Percentiles rank a stretch among this genome's conserved stretches.
Conservation (phyloP, 208 protist species). For the Trypanosoma boissoni region DNA sequence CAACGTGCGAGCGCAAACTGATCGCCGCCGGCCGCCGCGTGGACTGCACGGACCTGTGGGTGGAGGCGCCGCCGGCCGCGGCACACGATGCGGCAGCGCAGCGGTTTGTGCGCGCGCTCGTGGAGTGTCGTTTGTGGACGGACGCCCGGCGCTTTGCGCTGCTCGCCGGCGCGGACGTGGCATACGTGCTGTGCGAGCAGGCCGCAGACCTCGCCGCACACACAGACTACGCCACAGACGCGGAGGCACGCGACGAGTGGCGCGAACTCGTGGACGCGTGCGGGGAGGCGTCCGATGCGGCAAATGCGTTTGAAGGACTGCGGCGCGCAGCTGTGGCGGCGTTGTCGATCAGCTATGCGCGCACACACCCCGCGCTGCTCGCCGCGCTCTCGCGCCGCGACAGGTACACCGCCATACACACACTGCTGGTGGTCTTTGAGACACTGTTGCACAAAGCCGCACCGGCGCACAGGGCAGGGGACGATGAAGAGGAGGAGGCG, state of each 20-base stretch:
- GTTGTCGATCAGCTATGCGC: conserved; percentile 38
- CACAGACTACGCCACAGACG: conserved; percentile 24
- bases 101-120: conserved; percentile 56
- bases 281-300: conserved; percentile 48
- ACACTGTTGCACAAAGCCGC: conserved; percentile 26
- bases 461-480: not conserved
- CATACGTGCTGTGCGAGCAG: conserved; percentile 52
- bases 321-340: conserved; percentile 50
- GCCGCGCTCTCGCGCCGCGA: conserved; percentile 42
- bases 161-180: conserved; percentile 28
- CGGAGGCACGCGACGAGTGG: conserved; percentile 44
- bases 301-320: conserved; percentile 56
- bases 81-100: conserved; percentile 40
- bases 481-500: conserved; percentile 4
- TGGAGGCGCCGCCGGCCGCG: conserved; percentile 39
- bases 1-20: conserved; percentile 75
- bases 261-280: conserved; percentile 49
- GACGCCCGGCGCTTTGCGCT: conserved; percentile 64
- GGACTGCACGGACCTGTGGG: conserved; percentile 78
- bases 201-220: conserved; percentile 40
- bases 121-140: conserved; percentile 65
- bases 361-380: conserved; percentile 45
- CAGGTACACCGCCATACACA: conserved; percentile 63
- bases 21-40: conserved; percentile 50
- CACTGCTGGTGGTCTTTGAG: conserved; percentile 63